Base-by-base conservation (phyloP, 352 stramenopile species). In the Pythium monospermum region DNA sequence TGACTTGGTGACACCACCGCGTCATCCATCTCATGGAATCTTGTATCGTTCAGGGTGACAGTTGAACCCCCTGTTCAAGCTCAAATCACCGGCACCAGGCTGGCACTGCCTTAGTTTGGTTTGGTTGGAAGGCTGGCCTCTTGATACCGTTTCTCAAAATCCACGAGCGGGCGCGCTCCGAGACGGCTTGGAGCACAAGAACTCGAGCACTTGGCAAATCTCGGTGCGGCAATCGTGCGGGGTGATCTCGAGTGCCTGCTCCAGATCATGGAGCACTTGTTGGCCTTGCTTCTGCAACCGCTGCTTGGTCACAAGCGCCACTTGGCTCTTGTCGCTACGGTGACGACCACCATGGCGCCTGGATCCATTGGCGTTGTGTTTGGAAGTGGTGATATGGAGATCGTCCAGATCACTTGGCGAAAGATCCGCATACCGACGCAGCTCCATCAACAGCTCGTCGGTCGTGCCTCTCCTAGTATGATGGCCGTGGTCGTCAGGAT, bases 201-300 rank as follows among this genome's bases (percentile, higher is more conserved):
- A 73, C 28, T 78, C 56, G 1, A 84, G 55, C 6, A 80, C 25
- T 1, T 65, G 41, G 28, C 71, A 82, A 33, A 87, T 76, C 41
- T 87, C 73, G 4, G 51, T 35, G 8, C 76, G 76, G 18, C 73
- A 87, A 47, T 87, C 76, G 11, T 80, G 59, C 0, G 76, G 76
- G 6, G 55, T 57, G 18, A 51, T 28, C 26, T 87, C 76, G 4
- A 87, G 62, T 10, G 73, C 76, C n/a, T 54, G 33, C 36, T 83
- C 76, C 3, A 87, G 50, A 2, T 68, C 47, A 18, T 48, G 37
- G 15, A 87, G 73, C 26, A 73, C 37, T 21, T 27, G 22, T 35
- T 50, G 21, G 49, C 62, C 56, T 52, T 36, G 15, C 49, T 61
- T 55, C 23, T 16, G 44, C 61, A 25, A 1, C 6, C 26, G 19